Conservation (phyloP, 495 filamentous ascomycete genomes). For the Aspergillus avenaceus region DNA sequence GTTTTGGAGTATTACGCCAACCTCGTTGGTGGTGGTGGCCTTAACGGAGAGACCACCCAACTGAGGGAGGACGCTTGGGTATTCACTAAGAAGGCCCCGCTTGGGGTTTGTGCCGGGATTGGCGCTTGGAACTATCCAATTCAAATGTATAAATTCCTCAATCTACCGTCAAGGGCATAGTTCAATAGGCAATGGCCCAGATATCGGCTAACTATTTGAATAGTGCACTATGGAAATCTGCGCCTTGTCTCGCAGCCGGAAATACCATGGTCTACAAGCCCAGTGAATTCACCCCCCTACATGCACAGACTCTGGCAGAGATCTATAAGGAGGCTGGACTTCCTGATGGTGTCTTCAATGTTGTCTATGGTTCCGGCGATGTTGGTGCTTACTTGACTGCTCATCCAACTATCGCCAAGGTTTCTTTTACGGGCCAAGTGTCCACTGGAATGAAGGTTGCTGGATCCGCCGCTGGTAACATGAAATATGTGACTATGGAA, state of each 20-base stretch:
- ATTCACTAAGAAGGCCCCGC: constrained; percentile 67
- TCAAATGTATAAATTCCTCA: constrained; percentile 56
- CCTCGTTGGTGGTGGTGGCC: constrained; percentile 61
- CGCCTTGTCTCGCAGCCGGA: constrained; percentile 74
- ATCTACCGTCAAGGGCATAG: not conserved
- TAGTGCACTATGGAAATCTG: constrained; percentile 78
- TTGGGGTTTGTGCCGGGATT: constrained; percentile 76
- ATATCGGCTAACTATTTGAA: not conserved
- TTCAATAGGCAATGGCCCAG: not conserved
- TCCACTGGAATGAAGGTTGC: constrained; percentile 73
- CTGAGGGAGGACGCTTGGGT: constrained; percentile 68
- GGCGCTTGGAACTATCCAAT: constrained; percentile 86
- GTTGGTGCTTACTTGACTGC: constrained; percentile 65
- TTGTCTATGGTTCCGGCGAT: constrained; percentile 68
- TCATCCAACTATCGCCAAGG: constrained; percentile 69
- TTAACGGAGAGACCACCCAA: constrained; percentile 65
- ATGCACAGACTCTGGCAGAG: constrained; percentile 63
- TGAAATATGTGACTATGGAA: constrained; percentile 87
- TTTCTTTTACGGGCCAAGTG: constrained; percentile 82
- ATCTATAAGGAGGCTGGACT: constrained; percentile 70
- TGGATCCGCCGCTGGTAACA: constrained; percentile 60
- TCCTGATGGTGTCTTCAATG: constrained; percentile 76
- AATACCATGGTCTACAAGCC: constrained; percentile 89
- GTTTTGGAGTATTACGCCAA: constrained; percentile 75
- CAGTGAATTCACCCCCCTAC: constrained; percentile 74